Evolutionary conservation across 495 filamentous ascomycete genomes (phyloP), one percentile per base, ranked within the genome.

Genomic region (Lichenothelia convexa): DNA sequence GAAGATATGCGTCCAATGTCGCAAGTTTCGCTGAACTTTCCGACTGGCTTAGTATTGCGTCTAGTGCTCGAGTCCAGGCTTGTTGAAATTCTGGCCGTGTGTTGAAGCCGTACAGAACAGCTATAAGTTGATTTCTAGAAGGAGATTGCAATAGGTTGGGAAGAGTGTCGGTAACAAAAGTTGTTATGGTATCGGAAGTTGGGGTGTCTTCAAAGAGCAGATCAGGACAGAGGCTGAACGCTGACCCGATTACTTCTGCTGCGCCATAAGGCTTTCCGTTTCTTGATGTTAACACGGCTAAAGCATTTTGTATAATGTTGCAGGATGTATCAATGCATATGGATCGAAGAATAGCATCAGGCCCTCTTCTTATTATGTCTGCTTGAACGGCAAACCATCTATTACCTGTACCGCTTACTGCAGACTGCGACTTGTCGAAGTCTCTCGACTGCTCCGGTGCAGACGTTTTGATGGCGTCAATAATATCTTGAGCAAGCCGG

Each of bases 181-280:
- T 35, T 15, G 54, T 30, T 15, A 74, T 38, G 0, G 31, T 12
- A 1, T 44, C 31, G 26, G 34, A 38, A 15, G 47, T 42, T n/a
- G 38, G 40, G 2, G 36, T 15, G 33, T 57, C 34, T 2, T 45
- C 21, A 21, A 65, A 20, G 1, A 57, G 20, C 5, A 43, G 17
- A 19, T 34, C 5, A 12, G 18, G 32, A 38, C 48, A 22, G 42
- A 42, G 7, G 50, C 41, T 21, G 65, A 57, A 37, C 49, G 68
- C 6, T 30, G 62, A 56, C 40, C 70, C 62, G 3, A 89, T 48
- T 3, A 73, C 62, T 4, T 67, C 68, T 15, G 84, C 80, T 11
- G 78, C 78, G 11, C 78, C 80, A 45, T 80, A 92, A 0, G 82
- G 79, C 47, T 89, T 89, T 30, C 81, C 83, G 43, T 85, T 80